phyloP scores from a whole-genome alignment of 306 rosid species.

The Medicago arabica region DNA sequence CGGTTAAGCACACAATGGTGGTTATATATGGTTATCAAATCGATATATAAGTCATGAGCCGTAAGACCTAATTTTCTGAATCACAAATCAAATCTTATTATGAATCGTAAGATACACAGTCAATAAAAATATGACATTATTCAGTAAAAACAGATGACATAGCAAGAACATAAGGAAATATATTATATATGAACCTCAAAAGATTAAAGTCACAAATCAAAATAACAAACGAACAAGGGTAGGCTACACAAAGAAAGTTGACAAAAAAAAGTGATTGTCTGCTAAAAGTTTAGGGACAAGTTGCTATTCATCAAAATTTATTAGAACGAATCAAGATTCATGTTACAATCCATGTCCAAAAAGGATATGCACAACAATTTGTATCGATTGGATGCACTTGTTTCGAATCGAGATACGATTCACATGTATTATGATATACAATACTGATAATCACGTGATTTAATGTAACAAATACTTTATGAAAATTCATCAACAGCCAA shows the following conservation, averaged over 20 bases:
- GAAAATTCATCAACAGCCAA: conserved; percentile 3
- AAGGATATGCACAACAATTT: neutral
- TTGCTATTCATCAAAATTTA: neutral
- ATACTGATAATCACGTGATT: neutral
- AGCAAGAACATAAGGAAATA: neutral
- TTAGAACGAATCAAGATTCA: neutral
- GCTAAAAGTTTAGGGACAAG: neutral
- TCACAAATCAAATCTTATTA: neutral
- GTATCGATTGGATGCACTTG: neutral
- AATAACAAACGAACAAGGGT: neutral
- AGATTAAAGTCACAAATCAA: neutral
- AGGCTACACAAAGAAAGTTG: neutral
- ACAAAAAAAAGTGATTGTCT: neutral
- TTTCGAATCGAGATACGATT: neutral
- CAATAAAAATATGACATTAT: neutral
- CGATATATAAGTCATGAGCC: neutral
- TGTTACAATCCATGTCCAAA: neutral
- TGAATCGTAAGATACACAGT: neutral
- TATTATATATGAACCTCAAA: neutral
- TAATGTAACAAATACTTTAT: conserved; percentile 4
- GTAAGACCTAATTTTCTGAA: neutral
- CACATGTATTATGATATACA: neutral
- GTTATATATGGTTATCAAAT: neutral
- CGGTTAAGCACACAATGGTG: conserved; percentile 1
- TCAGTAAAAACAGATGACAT: neutral